Percentiles rank a stretch among this genome's conserved stretches.
These are phyloP conservation scores for Fraxinus greggii DNA, from an alignment of 305 asterid species.

Conservation along the genomic window DNA sequence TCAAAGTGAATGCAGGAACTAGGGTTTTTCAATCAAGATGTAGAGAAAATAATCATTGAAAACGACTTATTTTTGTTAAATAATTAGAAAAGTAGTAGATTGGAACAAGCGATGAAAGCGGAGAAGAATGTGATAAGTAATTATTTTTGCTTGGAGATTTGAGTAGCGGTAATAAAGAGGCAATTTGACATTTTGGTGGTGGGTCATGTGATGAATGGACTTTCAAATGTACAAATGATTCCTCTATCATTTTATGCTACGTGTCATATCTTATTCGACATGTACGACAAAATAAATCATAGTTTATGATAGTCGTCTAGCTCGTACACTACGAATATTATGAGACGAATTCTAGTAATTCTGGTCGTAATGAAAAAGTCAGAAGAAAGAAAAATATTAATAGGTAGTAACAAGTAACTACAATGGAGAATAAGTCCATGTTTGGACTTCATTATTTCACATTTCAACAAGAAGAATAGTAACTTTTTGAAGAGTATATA, in stretches of 20 bases:
- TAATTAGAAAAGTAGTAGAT: neutral
- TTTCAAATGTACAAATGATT: neutral
- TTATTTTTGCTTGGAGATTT: constrained; percentile 23
- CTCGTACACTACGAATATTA: neutral
- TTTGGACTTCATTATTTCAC: neutral
- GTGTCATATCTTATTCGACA: neutral
- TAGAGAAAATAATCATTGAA: constrained; percentile 27
- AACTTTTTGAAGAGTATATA: too few species aligned
- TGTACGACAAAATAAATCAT: neutral
- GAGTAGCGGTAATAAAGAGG: constrained; percentile 35
- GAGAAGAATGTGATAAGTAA: constrained; percentile 5
- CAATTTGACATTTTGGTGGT: constrained; percentile 2
- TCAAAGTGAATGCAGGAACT: constrained; percentile 17
- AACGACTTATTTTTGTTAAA: neutral
- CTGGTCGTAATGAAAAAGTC: neutral
- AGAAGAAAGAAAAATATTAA: neutral
- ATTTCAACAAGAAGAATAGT: too few species aligned
- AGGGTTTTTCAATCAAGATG: constrained; percentile 44
- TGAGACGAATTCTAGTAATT: neutral
- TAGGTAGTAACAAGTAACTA: neutral
- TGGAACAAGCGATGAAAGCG: constrained; percentile 42
- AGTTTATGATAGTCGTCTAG: neutral
- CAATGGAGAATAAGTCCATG: neutral
- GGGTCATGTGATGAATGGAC: neutral
- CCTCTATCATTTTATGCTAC: neutral